A percentile compares a stretch with the other conserved stretches of the same genome.
These are phyloP conservation scores for Wallacemonas sp. DNA, from an alignment of 208 protist genomes.

Conservation along the genomic window DNA sequence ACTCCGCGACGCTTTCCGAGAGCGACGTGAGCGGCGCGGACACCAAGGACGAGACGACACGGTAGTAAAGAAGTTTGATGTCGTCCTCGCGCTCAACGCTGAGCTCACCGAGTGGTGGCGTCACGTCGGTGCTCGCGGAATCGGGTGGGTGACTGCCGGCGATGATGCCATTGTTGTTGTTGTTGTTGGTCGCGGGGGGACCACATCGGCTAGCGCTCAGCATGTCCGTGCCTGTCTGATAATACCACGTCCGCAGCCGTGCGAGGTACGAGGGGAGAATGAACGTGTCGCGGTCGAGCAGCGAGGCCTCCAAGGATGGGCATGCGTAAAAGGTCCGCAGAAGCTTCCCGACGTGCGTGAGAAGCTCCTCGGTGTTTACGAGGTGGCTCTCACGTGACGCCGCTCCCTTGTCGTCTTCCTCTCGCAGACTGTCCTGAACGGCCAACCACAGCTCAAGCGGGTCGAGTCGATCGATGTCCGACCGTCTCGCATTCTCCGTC, in stretches of 20 bases:
- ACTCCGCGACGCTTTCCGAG: not conserved
- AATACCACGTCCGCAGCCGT: slow-evolving; percentile 5
- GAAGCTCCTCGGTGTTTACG: slow-evolving; percentile 1
- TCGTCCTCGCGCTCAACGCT: slow-evolving; percentile 10
- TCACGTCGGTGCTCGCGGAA: not conserved
- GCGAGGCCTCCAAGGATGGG: not conserved
- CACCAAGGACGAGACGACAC: slow-evolving; percentile 28
- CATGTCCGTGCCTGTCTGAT: not conserved
- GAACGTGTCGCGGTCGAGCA: slow-evolving; percentile 5
- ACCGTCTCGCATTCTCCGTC: not conserved
- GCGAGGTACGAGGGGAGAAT: not conserved
- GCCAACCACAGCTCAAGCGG: slow-evolving; percentile 6
- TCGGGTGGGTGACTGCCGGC: not conserved
- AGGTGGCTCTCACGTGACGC: no score
- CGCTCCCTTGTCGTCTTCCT: no score
- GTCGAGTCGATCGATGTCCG: not conserved
- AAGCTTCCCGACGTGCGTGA: slow-evolving; percentile 3
- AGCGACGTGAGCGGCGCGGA: slow-evolving; percentile 14
- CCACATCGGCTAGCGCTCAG: not conserved
- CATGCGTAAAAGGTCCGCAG: not conserved
- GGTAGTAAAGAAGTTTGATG: slow-evolving; percentile 27
- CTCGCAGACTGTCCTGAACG: no score
- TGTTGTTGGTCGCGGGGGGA: not conserved
- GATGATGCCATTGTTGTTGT: not conserved
- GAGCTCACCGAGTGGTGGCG: slow-evolving; percentile 12